Percentiles rank a stretch among this genome's conserved stretches.
Evolutionary conservation across 163 green algal species (phyloP).

Genomic region (Chlorella variabilis): DNA sequence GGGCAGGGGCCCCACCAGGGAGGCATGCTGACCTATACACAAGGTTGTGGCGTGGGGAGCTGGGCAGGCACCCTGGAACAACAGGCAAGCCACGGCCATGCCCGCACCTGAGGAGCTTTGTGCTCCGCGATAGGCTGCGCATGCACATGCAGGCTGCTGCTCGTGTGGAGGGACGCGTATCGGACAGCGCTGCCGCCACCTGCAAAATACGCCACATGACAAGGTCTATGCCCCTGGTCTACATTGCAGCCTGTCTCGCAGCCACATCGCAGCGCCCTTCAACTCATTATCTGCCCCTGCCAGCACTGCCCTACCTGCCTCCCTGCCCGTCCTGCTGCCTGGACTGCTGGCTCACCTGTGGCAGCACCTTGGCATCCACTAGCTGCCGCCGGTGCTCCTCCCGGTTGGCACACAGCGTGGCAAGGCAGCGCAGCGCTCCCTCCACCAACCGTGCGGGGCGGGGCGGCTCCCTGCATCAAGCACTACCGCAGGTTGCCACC

Average conservation of each 20-base stretch:
- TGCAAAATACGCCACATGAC: background rate
- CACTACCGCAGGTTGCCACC: no score
- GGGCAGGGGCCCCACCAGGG: background rate
- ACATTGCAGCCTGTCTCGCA: no score
- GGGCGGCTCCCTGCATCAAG: background rate
- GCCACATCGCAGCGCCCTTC: no score
- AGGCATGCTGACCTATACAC: background rate
- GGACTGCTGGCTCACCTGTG: constrained; percentile 51
- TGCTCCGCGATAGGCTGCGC: constrained; percentile 48
- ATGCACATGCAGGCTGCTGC: constrained; percentile 47
- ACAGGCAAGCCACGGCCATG: no score
- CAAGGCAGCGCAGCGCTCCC: constrained; percentile 69
- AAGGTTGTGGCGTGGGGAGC: no score
- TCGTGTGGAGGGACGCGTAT: constrained; percentile 26
- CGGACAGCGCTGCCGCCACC: constrained; percentile 49
- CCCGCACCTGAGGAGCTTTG: constrained; percentile 38
- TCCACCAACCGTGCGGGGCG: constrained; percentile 40
- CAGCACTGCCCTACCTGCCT: no score
- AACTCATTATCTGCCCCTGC: no score
- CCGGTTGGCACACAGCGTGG: constrained; percentile 55
- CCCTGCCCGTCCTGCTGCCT: background rate
- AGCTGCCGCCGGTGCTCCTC: constrained; percentile 65
- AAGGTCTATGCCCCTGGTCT: no score
- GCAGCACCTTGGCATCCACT: constrained; percentile 61
- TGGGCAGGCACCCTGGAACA: no score